phyloP scores from a whole-genome alignment of 2,329 filamentous ascomycete genomes.

The Aspergillus sp. region DNA sequence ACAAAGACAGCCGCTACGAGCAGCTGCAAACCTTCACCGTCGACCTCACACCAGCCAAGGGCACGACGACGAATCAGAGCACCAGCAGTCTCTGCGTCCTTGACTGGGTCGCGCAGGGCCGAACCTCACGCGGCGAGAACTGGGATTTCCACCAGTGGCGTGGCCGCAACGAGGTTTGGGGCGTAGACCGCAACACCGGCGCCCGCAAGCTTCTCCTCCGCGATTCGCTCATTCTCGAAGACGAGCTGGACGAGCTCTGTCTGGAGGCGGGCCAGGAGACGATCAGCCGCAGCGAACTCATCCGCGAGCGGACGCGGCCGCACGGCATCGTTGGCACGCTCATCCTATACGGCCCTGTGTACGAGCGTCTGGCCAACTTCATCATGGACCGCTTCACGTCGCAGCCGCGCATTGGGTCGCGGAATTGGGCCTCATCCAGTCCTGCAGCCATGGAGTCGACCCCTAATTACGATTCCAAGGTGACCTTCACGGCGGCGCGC shows the following conservation, averaged over 20 bases:
- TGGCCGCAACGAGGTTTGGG: slow-evolving; percentile 77
- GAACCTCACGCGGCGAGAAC: slow-evolving; percentile 78
- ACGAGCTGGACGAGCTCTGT: slow-evolving; percentile 36
- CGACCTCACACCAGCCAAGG: slow-evolving; percentile 38
- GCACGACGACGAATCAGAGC: slow-evolving; percentile 32
- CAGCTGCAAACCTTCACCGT: slow-evolving; percentile 77
- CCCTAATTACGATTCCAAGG: slow-evolving; percentile 45
- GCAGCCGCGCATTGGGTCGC: slow-evolving; percentile 76
- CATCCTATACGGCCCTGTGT: slow-evolving; percentile 71
- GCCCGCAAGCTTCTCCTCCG: slow-evolving; percentile 69
- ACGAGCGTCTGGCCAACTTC: slow-evolving; percentile 65
- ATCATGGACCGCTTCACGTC: slow-evolving; percentile 75
- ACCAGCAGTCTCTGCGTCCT: slow-evolving; percentile 66
- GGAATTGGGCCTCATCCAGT: slow-evolving; percentile 60
- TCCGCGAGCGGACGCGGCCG: slow-evolving; percentile 64
- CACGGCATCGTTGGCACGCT: slow-evolving; percentile 80
- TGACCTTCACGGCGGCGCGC: slow-evolving; percentile 79
- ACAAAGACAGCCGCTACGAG: slow-evolving; percentile 76
- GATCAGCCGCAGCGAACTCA: slow-evolving; percentile 22
- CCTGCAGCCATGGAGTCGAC: slow-evolving; percentile 19
- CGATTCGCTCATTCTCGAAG: slow-evolving; percentile 76
- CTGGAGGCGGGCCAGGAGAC: slow-evolving; percentile 29
- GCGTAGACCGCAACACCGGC: slow-evolving; percentile 29
- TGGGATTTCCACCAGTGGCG: slow-evolving; percentile 81
- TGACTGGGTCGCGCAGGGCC: slow-evolving; percentile 92